Evolutionary conservation across 2,329 filamentous ascomycete genomes (phyloP), one percentile per base, ranked within the genome.

Genomic region (Exophiala sideris): DNA sequence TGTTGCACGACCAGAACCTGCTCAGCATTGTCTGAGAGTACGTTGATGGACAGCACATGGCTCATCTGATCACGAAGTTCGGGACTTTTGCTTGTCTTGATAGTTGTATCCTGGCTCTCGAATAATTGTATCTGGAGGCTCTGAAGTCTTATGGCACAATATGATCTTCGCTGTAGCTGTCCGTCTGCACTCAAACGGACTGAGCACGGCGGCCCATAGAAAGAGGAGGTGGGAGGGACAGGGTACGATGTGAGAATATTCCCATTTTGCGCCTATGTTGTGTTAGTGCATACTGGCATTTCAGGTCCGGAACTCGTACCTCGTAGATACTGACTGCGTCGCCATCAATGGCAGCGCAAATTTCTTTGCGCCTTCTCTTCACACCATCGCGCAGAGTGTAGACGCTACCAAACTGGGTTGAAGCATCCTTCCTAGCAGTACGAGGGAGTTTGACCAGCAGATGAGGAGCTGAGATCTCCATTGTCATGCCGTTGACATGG

Each of bases 241-340:
- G 82, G 80, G 66, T 85, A 84, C 12, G 82, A 84, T 33, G 80
- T 79, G 14, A 82, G 73, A 7, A 83, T 73, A 62, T 78, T 81
- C 7, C 83, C 80, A 48, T 79, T 81, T 75, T 83, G 80, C 18
- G 84, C 70, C 83, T 85, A 54, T 9, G 67, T 36, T 33, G 21
- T 5, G 16, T 36, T 14, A 21, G n/a, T 35, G 40, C 41, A 24
- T 12, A 51, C 6, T 18, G 16, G 2, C 8, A 33, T n/a, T 36
- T 11, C 16, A 41, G 42, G 7, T 20, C 7, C 50, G 3, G 40
- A 18, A 32, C 21, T 29, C 68, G 45, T 72, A 85, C 82, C 69
- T 83, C 82, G 70, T 85, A 85, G 34, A 86, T 78, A 59, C 79
- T 83, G 46, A 86, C 70, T 29, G 79, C 78, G 65, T 85, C 81